Evolutionary conservation across 169 alveolate species (phyloP), one percentile per base, ranked within the genome.

Genomic region (Cryptosporidium meleagridis): DNA sequence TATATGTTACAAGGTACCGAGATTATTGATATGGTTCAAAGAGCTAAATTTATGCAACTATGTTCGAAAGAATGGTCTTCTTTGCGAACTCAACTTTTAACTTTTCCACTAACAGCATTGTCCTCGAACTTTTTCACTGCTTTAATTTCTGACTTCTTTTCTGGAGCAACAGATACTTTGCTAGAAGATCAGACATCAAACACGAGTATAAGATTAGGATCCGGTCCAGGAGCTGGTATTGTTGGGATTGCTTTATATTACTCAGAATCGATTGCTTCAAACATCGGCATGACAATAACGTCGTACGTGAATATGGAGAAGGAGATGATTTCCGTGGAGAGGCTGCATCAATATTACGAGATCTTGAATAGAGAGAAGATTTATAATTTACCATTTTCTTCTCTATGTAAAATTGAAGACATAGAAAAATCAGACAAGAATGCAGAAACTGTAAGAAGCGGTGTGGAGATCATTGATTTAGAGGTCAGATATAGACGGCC

Each of bases 401-500:
- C 72, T 37, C 67, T 39, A 26, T 55, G 67, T 26, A 21, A n/a
- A 5, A 8, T 55, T 26, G 48, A 67, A 8, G 18, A 33, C 8
- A 33, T 33, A 3, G 16, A 5, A 12, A 51, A 29, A 12, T 7
- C 69, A 14, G 6, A 51, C 4, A 35, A 9, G 3, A 70, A 9
- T 12, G 12, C 18, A 41, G 44, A 67, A 33, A 26, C 8, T 9
- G 4, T 44, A 14, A 62, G 80, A 31, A 61, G 12, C 7, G 89
- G 89, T 10, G 85, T 95, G 21, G 72, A 75, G 65, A 85, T 95
- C n/a, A 84, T 52, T 14, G 84, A 94, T 70, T 93, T 93, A 61
- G 53, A 84, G 39, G 93, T 94, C 85, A 92, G 94, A 91, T 95
- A 95, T 69, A 71, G 95, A 69, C 92, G 93, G 8, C 92, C 89